phyloP scores from a whole-genome alignment of 805 yeast genomes.

The Suhomyces vadensis region DNA sequence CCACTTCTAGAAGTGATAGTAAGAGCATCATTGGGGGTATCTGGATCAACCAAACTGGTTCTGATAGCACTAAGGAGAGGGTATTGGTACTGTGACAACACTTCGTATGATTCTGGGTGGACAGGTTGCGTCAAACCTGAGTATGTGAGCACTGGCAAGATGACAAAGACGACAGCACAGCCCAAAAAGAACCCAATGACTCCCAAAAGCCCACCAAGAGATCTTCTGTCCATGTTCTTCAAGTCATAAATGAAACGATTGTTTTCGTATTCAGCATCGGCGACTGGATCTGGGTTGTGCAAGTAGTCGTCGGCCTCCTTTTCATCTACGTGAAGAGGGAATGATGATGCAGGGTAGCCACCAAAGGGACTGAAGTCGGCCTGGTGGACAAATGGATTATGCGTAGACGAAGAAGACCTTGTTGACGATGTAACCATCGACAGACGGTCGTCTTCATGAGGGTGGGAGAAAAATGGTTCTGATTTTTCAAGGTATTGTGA shows the following conservation, averaged over 20 bases:
- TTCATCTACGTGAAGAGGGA: constrained; percentile 89
- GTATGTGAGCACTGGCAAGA: constrained; percentile 82
- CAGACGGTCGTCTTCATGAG: neutral
- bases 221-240: constrained; percentile 63
- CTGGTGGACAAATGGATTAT: constrained; percentile 45
- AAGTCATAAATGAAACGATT: constrained; percentile 65
- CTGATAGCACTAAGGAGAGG: constrained; percentile 40
- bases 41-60: constrained; percentile 40
- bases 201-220: constrained; percentile 63
- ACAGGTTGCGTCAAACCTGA: constrained; percentile 56
- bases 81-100: constrained; percentile 47
- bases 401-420: constrained; percentile 17
- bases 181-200: constrained; percentile 59
- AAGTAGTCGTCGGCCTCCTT: constrained; percentile 93
- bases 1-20: constrained; percentile 25
- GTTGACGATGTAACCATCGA: too few relatives aligned
- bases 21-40: constrained; percentile 36
- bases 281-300: constrained; percentile 95
- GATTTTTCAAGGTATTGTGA: neutral
- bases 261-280: constrained; percentile 82
- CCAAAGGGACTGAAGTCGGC: constrained; percentile 87
- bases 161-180: constrained; percentile 65
- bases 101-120: constrained; percentile 37
- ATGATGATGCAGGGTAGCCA: constrained; percentile 91
- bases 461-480: neutral